These are phyloP conservation scores for Lichtheimia ramosa DNA, from an alignment of 371 early-diverging fungal species.

Conservation along the genomic window DNA sequence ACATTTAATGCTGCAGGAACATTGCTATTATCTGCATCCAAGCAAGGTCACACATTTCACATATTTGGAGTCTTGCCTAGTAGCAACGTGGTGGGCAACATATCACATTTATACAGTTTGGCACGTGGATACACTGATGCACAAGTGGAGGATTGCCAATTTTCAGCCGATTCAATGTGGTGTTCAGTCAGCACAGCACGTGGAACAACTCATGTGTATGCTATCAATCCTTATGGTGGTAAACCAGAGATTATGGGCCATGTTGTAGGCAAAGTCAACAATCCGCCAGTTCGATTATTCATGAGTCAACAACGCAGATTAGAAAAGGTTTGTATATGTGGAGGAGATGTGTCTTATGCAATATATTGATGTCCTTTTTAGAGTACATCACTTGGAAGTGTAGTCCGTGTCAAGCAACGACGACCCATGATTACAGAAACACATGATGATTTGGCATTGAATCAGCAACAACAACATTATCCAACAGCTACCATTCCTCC, in stretches of 20 bases:
- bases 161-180: slow-evolving; percentile 78
- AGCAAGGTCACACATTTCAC: slow-evolving; percentile 77
- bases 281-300: slow-evolving; percentile 24
- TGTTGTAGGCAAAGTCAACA: slow-evolving; percentile 44
- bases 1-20: slow-evolving; percentile 70
- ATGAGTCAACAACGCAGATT: not conserved
- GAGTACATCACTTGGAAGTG: slow-evolving; percentile 34
- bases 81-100: slow-evolving; percentile 27
- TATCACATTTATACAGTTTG: slow-evolving; percentile 67
- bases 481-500: slow-evolving; percentile 6
- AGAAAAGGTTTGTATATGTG: not conserved
- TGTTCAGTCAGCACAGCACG: slow-evolving; percentile 74
- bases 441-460: not conserved
- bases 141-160: slow-evolving; percentile 69
- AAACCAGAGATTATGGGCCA: slow-evolving; percentile 66
- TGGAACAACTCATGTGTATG: slow-evolving; percentile 80
- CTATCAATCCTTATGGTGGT: slow-evolving; percentile 72
- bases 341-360: not conserved
- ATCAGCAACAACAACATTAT: slow-evolving; percentile 7
- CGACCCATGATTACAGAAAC: slow-evolving; percentile 36
- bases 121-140: slow-evolving; percentile 81
- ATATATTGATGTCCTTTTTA: not conserved
- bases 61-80: slow-evolving; percentile 54
- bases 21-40: slow-evolving; percentile 70
- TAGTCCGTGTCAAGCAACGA: slow-evolving; percentile 59